phyloP scores from a whole-genome alignment of 257 asterid genomes.

The Handroanthus guayacan region DNA sequence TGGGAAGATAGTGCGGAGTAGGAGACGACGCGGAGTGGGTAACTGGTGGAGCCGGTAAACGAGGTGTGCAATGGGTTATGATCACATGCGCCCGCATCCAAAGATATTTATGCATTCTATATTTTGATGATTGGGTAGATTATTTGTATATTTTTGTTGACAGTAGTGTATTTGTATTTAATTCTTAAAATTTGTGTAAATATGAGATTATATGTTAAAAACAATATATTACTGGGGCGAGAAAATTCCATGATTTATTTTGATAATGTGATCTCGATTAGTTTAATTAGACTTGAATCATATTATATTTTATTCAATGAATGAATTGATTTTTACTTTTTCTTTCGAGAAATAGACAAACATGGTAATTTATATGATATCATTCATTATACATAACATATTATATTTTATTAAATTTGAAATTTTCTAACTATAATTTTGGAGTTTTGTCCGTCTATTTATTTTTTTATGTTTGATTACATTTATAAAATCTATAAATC shows the following conservation, averaged over 20 bases:
- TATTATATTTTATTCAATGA: neutral
- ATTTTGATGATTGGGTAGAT: neutral
- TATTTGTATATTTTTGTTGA: too few species aligned
- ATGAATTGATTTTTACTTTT: too few species aligned
- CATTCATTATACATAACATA: neutral
- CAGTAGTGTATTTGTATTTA: neutral
- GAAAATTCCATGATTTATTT: neutral
- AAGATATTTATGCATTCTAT: neutral
- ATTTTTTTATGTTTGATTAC: neutral
- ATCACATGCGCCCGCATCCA: conserved; percentile 29
- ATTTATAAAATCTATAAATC: neutral
- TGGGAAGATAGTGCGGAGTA: conserved; percentile 34
- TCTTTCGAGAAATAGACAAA: too few species aligned
- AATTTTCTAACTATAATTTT: neutral
- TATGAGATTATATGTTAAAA: neutral
- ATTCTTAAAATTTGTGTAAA: neutral
- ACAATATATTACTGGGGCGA: too few species aligned
- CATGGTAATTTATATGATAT: too few species aligned
- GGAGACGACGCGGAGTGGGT: conserved; percentile 49
- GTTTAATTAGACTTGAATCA: neutral
- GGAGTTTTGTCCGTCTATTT: neutral
- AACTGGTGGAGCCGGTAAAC: conserved; percentile 46
- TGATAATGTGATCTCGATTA: neutral
- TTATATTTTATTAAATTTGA: neutral
- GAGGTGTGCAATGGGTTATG: conserved; percentile 20